These are phyloP conservation scores for Penicillium ucsense DNA, from an alignment of 495 filamentous ascomycete genomes.

Conservation along the genomic window DNA sequence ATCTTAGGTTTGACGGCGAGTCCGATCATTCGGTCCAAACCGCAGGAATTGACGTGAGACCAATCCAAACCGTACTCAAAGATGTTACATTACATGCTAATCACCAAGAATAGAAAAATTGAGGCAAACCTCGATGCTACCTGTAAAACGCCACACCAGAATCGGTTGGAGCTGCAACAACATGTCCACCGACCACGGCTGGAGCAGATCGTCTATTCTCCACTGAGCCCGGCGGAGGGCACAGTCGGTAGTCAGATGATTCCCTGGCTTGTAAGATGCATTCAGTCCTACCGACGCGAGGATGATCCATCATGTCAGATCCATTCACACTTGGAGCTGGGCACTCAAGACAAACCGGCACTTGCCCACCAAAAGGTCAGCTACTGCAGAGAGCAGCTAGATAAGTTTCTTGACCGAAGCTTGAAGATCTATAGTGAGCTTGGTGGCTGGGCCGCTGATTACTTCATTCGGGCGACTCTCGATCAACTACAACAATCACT, in stretches of 20 bases:
- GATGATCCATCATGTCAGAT: constrained; percentile 49
- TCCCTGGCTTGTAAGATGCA: constrained; percentile 12
- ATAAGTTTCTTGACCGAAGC: constrained; percentile 36
- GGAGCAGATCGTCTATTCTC: constrained; percentile 38
- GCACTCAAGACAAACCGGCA: too few species aligned
- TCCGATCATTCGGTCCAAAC: constrained; percentile 49
- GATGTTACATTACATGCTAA: background rate
- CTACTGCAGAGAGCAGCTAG: constrained; percentile 54
- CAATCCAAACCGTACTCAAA: background rate
- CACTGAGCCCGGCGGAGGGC: background rate
- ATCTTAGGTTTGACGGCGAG: constrained; percentile 85
- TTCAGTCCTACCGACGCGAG: constrained; percentile 34
- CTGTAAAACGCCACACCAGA: constrained; percentile 58
- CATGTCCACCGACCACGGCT: constrained; percentile 60
- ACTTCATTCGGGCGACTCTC: constrained; percentile 54
- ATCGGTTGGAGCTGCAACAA: constrained; percentile 59
- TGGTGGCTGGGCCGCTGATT: constrained; percentile 66
- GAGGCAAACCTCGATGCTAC: constrained; percentile 70
- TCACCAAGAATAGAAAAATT: constrained; percentile 37
- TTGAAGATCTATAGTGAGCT: constrained; percentile 48
- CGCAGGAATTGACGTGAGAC: constrained; percentile 21
- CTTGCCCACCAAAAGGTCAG: constrained; percentile 40
- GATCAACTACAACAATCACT: constrained; percentile 31
- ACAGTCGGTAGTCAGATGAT: constrained; percentile 9
- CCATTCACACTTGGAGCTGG: too few species aligned